Percentiles rank a stretch among this genome's conserved stretches.
These are phyloP conservation scores for Botrytis paeoniae DNA, from an alignment of 2,329 filamentous ascomycete genomes.

Conservation along the genomic window DNA sequence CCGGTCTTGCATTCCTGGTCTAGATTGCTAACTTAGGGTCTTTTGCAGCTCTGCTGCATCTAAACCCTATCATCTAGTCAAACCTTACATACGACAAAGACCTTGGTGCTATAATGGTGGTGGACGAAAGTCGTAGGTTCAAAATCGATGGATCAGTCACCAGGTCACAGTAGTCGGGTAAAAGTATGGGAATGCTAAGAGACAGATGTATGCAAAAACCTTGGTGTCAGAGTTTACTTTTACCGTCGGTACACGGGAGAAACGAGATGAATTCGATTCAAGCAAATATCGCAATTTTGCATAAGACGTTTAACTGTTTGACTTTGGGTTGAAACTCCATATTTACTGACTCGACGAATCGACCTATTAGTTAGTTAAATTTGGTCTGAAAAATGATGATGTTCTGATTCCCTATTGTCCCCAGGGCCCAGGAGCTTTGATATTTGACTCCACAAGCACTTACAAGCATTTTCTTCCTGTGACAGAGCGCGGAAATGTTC, in stretches of 20 bases:
- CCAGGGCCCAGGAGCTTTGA: slow-evolving; percentile 13
- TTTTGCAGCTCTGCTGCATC: slow-evolving; percentile 1
- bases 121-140: background rate
- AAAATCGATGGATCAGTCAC: background rate
- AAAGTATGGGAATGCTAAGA: background rate
- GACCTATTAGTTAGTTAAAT: slow-evolving; percentile 3
- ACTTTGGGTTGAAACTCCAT: background rate
- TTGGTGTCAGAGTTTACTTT: background rate
- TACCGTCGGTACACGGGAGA: background rate
- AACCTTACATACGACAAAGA: background rate
- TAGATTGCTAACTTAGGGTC: slow-evolving; percentile 3
- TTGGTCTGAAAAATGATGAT: slow-evolving; percentile 8
- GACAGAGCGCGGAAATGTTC: slow-evolving; percentile 15
- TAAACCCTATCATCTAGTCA: slow-evolving; percentile 5
- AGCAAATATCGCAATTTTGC: background rate
- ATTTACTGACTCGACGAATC: slow-evolving; percentile 11
- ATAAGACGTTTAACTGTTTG: slow-evolving; percentile 1
- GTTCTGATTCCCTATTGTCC: slow-evolving; percentile 8
- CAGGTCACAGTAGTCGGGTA: background rate
- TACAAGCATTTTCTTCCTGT: background rate
- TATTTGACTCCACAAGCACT: slow-evolving; percentile 13
- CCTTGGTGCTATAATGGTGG: background rate
- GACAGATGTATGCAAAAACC: background rate
- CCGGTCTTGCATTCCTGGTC: background rate
- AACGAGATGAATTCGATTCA: background rate